Base-by-base conservation (phyloP, 116 monocot species). In the Dioscorea cayenensis region DNA sequence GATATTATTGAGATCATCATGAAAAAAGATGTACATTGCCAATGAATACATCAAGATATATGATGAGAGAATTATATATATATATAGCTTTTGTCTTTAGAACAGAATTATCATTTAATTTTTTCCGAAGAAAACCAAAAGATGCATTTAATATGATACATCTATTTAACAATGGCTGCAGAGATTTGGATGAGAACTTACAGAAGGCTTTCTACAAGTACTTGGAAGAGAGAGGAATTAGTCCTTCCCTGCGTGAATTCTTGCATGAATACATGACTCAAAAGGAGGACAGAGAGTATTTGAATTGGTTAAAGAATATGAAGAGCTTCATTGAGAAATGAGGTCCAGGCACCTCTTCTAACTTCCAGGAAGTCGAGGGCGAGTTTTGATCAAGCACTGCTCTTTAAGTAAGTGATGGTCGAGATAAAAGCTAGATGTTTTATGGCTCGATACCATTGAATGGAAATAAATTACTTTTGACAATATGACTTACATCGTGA, bases 201-300 rank as follows among this genome's bases (percentile, higher is more conserved):
- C 92, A 92, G 71, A 80, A 78, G 38, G 92, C 85, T 19, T 74
- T 89, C 28, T 78, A 78, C 71, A 78, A 70, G 36, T 95, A 92
- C 76, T 74, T 95, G 36, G 82, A 84, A 58, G 80, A 19, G 21
- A 81, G 95, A 72, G 95, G 92, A 10, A 80, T 95, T 73, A 82
- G 77, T 21, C 51, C 38, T 60, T 89, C 92, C 1, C 66, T 89
- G 20, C 71, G 66, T 55, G 78, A 70, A 11, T 89, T 82, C 79
- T 72, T 92, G 74, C 72, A 74, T 7, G 91, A 87, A 28, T 95
- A 91, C 80, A 91, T 89, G 89, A 72, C 84, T 63, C 82, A 51
- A 66, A 92, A 92, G 78, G 87, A 95, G 52, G 89, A 89, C 28
- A 80, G 83, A 65, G 92, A 95, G 77, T 92, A 92, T 64, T n/a